These are phyloP conservation scores for Aquilaria sinensis DNA, from an alignment of 345 rosid species.

Conservation along the genomic window DNA sequence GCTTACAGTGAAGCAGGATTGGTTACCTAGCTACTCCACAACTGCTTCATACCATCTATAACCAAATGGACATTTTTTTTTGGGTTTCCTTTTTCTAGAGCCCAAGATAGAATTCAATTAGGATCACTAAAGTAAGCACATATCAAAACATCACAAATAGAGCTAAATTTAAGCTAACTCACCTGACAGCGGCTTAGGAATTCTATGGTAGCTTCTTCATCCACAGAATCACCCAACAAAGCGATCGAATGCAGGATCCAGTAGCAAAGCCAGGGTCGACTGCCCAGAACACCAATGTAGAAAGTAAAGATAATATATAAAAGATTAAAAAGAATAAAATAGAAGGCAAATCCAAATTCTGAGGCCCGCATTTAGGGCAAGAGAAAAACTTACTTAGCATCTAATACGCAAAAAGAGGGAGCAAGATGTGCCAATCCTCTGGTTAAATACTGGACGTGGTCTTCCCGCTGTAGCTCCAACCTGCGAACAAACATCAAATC, in stretches of 20 bases:
- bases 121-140: background rate
- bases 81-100: no score
- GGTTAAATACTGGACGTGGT: slow-evolving; percentile 65
- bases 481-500: slow-evolving; percentile 20
- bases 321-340: background rate
- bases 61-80: no score
- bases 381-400: slow-evolving; percentile 52
- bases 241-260: slow-evolving; percentile 93
- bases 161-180: background rate
- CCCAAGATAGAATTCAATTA: no score
- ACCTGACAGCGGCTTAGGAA: slow-evolving; percentile 90
- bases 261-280: slow-evolving; percentile 97
- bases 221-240: slow-evolving; percentile 68
- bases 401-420: slow-evolving; percentile 59
- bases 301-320: background rate
- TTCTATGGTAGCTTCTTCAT: slow-evolving; percentile 44
- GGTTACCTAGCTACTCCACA: no score
- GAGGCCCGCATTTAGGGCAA: background rate
- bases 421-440: slow-evolving; percentile 55
- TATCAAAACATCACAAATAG: background rate
- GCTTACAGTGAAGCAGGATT: no score
- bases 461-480: slow-evolving; percentile 74
- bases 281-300: slow-evolving; percentile 16
- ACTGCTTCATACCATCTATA: no score
- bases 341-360: background rate